Base-by-base conservation (phyloP, 495 filamentous ascomycete genomes). In the Bacidia gigantensis region DNA sequence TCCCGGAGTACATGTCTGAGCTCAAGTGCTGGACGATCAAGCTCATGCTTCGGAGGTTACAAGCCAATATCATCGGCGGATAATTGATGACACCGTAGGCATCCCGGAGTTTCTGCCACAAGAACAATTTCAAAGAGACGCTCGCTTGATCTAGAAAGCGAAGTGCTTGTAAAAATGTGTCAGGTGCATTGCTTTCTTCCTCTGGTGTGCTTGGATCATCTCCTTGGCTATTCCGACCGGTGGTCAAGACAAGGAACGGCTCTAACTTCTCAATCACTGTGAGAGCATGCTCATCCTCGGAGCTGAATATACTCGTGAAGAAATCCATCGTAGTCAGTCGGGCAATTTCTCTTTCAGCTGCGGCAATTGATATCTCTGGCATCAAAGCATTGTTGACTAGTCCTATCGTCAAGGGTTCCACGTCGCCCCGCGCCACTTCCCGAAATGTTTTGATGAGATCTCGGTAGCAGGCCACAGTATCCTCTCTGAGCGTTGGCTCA, bases 291-390 rank as follows among this genome's bases (percentile, higher is more conserved):
- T 78, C 77, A 26, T 76, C 67, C 39, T 80, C 72, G 22, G 75
- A 64, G 49, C 69, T 72, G 57, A 96, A 95, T 0, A 99, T 78
- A 25, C 79, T 83, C 54, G 84, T 72, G 67, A 99, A 97, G 66
- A 95, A 97, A 60, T 95, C 93, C 79, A 92, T 89, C 0, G 89
- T 97, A 12, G 86, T 94, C 12, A 97, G 71, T 61, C 88, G 86
- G 43, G 86, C 86, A 23, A 95, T 84, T 60, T 99, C 92, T 26
- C 87, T 81, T 44, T 95, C 88, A 11, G 89, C 80, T 2, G 86
- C 84, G 11, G 73, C 74, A 2, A 75, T 70, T 0, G 93, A 96
- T 17, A 99, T 73, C 62, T 96, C 87, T 0, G 89, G 81, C 81
- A 99, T 95, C 39, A 85, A 73, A 0, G 77, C 76, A 60, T 93